phyloP scores from a whole-genome alignment of 2,329 filamentous ascomycete species.

The Verticillium tricorpus region DNA sequence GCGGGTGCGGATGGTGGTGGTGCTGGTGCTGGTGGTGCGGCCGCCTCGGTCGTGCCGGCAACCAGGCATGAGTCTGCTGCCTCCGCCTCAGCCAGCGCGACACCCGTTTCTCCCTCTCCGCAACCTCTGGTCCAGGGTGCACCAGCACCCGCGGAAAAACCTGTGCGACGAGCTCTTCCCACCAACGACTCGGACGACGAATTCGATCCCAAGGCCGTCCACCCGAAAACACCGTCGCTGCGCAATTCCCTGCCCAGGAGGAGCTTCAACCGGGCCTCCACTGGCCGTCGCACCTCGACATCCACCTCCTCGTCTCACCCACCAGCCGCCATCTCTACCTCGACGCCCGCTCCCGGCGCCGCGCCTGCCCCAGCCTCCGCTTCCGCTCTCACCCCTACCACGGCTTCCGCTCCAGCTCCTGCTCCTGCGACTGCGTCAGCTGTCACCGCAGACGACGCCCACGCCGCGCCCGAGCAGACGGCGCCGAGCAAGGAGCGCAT shows the following conservation, averaged over 20 bases:
- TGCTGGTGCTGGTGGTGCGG: not conserved
- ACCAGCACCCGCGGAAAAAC: slow-evolving; percentile 3
- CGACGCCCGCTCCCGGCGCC: not conserved
- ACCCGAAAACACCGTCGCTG: slow-evolving; percentile 6
- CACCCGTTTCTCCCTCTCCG: slow-evolving; percentile 8
- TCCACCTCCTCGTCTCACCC: slow-evolving; percentile 9
- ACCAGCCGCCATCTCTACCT: slow-evolving; percentile 6
- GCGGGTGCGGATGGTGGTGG: not conserved
- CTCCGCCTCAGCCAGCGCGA: slow-evolving; percentile 1
- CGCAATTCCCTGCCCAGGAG: slow-evolving; percentile 10
- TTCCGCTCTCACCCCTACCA: slow-evolving; percentile 6
- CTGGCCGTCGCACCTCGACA: slow-evolving; percentile 8
- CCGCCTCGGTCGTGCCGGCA: slow-evolving; percentile 6
- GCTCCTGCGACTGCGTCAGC: not conserved
- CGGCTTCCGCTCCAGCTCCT: not conserved
- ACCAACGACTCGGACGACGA: slow-evolving; percentile 8
- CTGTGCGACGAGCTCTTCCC: slow-evolving; percentile 6
- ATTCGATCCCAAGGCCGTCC: slow-evolving; percentile 8
- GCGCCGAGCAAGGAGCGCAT: slow-evolving; percentile 35
- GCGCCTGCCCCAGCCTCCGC: slow-evolving; percentile 2
- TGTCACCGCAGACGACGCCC: not conserved
- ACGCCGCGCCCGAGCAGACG: not conserved
- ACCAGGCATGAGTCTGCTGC: slow-evolving; percentile 4
- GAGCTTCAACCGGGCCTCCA: slow-evolving; percentile 12
- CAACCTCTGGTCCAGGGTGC: not conserved